Conservation (phyloP, 1,284 basidiomycete species). For the Apiotrichum akiyoshidainum region DNA sequence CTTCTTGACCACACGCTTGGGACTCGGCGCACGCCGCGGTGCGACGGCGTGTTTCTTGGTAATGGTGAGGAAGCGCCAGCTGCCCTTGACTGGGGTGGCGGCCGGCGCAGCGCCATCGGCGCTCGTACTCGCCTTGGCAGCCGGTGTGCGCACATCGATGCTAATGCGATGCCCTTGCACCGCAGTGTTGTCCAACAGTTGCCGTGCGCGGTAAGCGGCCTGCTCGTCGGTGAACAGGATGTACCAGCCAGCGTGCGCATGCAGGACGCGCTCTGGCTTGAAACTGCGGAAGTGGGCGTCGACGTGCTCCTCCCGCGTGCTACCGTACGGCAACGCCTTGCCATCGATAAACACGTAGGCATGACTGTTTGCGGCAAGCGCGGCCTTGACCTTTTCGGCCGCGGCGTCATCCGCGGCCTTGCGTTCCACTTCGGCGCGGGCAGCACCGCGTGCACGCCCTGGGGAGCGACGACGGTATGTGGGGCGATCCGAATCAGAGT, state of each 20-base stretch:
- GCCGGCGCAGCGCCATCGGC: slow-evolving; percentile 8
- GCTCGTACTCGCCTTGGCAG: slow-evolving; percentile 11
- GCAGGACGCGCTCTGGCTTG: slow-evolving; percentile 41
- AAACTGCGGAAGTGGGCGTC: slow-evolving; percentile 45
- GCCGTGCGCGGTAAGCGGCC: slow-evolving; percentile 30
- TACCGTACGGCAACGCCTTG: slow-evolving; percentile 28
- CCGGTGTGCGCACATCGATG: slow-evolving; percentile 29
- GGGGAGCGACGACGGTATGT: slow-evolving; percentile 22
- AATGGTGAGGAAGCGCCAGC: slow-evolving; percentile 41
- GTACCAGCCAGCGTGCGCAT: slow-evolving; percentile 42
- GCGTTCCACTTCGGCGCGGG: slow-evolving; percentile 11
- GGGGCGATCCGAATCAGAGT: slow-evolving; percentile 33
- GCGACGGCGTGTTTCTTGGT: slow-evolving; percentile 32
- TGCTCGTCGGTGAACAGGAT: slow-evolving; percentile 39
- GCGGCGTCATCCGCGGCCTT: slow-evolving; percentile 34
- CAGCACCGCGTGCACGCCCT: slow-evolving; percentile 14
- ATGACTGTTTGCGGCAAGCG: slow-evolving; percentile 33
- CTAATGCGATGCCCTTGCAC: slow-evolving; percentile 34
- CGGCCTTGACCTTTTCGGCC: slow-evolving; percentile 29
- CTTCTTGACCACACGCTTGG: slow-evolving; percentile 13
- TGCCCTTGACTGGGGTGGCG: slow-evolving; percentile 4
- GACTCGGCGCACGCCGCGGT: slow-evolving; percentile 13
- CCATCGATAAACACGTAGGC: slow-evolving; percentile 42
- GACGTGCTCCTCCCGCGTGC: slow-evolving; percentile 31
- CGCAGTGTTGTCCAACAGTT: slow-evolving; percentile 37